Percentiles rank a stretch among this genome's conserved stretches.
phyloP scores from a whole-genome alignment of 352 stramenopile genomes.

The Globisporangium nodosum region DNA sequence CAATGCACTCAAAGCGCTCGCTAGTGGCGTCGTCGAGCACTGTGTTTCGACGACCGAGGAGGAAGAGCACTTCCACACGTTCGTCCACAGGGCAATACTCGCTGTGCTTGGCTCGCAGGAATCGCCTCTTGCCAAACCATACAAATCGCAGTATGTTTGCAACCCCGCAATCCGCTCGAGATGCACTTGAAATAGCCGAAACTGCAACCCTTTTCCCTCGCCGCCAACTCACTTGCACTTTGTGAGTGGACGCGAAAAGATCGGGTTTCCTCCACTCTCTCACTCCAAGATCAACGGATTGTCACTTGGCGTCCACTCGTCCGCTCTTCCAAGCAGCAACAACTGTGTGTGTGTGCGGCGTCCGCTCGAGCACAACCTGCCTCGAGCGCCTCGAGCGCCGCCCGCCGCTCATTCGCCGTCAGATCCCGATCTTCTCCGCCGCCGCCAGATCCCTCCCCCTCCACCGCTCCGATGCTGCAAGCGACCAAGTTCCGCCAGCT shows the following conservation, averaged over 20 bases:
- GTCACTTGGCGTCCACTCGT: background rate
- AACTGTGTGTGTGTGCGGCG: no score
- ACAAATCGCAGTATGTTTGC: background rate
- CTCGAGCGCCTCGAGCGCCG: no score
- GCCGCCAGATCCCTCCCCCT: constrained; percentile 1
- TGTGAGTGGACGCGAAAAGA: background rate
- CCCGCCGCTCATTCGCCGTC: constrained; percentile 1
- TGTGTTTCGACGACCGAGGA: no score
- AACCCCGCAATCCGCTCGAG: no score
- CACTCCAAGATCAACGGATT: background rate
- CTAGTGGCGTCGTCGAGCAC: no score
- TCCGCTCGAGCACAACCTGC: no score
- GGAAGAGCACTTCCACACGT: no score
- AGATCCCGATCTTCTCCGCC: constrained; percentile 12
- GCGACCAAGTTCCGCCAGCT: constrained; percentile 52
- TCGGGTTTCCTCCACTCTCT: background rate
- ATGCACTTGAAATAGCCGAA: background rate
- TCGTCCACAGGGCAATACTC: no score
- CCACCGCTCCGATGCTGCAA: constrained; percentile 39
- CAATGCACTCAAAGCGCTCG: no score
- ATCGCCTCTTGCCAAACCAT: background rate
- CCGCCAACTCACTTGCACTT: background rate
- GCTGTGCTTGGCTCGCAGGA: no score
- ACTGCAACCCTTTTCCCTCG: background rate
- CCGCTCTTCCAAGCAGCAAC: no score